These are phyloP conservation scores for Mycena rosella DNA, from an alignment of 768 basidiomycete genomes.

Conservation along the genomic window DNA sequence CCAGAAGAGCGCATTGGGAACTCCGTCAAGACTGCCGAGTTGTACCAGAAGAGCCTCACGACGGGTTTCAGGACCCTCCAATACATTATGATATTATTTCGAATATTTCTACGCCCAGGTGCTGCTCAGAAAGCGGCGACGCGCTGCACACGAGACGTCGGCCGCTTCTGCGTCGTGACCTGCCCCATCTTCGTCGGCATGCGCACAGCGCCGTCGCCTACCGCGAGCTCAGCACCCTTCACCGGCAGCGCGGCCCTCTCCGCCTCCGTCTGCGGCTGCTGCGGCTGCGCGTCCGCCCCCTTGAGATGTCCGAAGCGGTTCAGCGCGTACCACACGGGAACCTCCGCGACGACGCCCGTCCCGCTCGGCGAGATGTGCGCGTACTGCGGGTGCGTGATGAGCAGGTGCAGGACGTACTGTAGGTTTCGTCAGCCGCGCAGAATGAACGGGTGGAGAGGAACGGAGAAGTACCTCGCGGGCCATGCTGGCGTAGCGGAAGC, in stretches of 20 bases:
- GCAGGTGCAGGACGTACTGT: slow-evolving; percentile 29
- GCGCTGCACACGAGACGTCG: slow-evolving; percentile 24
- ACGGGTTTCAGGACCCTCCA: no score
- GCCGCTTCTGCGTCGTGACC: slow-evolving; percentile 22
- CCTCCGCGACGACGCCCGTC: slow-evolving; percentile 25
- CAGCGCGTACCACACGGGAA: slow-evolving; percentile 32
- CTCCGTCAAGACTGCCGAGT: no score
- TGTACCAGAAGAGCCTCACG: no score
- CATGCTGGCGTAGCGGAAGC: slow-evolving; percentile 32
- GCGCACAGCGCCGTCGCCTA: slow-evolving; percentile 11
- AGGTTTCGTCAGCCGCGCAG: not conserved
- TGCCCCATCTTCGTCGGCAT: slow-evolving; percentile 10
- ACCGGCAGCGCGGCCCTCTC: slow-evolving; percentile 17
- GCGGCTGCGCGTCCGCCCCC: not conserved
- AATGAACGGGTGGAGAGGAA: not conserved
- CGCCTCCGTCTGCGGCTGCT: not conserved
- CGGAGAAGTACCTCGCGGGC: slow-evolving; percentile 30
- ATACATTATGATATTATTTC: not conserved
- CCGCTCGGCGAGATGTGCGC: slow-evolving; percentile 31
- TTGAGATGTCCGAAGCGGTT: slow-evolving; percentile 22
- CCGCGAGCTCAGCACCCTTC: slow-evolving; percentile 11
- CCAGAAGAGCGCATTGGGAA: no score
- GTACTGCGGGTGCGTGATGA: slow-evolving; percentile 35
- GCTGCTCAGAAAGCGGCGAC: slow-evolving; percentile 17
- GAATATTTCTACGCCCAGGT: not conserved